These are phyloP conservation scores for Vicia faba DNA, from an alignment of 306 rosid genomes.

Conservation along the genomic window DNA sequence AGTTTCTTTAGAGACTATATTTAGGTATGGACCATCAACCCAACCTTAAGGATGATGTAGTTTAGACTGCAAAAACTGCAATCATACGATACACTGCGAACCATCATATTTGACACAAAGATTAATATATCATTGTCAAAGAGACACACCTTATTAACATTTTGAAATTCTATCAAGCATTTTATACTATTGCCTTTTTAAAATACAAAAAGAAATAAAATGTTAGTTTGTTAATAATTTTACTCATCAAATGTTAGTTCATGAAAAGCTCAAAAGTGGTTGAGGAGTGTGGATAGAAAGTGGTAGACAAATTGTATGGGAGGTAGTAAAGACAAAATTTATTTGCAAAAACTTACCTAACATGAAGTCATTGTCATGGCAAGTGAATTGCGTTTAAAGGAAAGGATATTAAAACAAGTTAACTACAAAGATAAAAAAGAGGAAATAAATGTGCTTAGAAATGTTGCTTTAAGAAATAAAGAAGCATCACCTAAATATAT, in stretches of 20 bases:
- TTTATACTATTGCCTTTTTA: neutral
- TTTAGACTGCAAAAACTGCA: too few relatives aligned
- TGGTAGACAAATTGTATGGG: neutral
- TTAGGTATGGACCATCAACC: too few relatives aligned
- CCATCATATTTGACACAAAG: too few relatives aligned
- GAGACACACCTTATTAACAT: neutral
- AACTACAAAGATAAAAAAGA: neutral
- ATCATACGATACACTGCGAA: too few relatives aligned
- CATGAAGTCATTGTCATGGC: neutral
- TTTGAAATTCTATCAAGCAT: neutral
- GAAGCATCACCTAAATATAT: neutral
- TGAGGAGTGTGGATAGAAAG: neutral
- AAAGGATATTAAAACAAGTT: neutral
- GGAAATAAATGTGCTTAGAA: neutral
- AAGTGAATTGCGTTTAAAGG: slow-evolving; percentile 1
- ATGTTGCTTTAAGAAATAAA: neutral
- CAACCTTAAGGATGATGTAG: too few relatives aligned
- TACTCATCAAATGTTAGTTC: neutral
- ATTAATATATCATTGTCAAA: too few relatives aligned
- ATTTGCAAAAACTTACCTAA: neutral
- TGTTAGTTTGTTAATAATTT: neutral
- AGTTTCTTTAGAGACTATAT: too few relatives aligned
- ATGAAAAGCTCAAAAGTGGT: neutral
- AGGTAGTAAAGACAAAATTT: neutral
- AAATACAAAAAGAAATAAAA: neutral